A percentile compares a stretch with the other conserved stretches of the same genome.
phyloP scores from a whole-genome alignment of 495 filamentous ascomycete species.

The Penicillium taxi region DNA sequence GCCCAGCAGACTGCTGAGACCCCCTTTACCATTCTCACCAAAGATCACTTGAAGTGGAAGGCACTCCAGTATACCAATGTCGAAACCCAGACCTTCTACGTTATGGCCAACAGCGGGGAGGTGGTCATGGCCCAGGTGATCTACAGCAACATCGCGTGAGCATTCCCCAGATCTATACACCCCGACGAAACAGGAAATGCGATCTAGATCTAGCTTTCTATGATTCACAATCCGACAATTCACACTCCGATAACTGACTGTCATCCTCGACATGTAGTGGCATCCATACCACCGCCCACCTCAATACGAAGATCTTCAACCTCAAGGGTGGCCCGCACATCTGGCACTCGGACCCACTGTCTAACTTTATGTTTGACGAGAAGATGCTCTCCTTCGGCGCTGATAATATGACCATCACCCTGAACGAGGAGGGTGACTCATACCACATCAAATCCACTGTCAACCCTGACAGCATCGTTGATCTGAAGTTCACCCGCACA shows the following conservation, averaged over 20 bases:
- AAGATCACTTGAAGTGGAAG: conserved; percentile 74
- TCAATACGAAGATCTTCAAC: conserved; percentile 86
- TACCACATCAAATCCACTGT: conserved; percentile 81
- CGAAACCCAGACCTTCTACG: conserved; percentile 95
- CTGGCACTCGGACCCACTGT: conserved; percentile 72
- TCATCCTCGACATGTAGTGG: conserved; percentile 47
- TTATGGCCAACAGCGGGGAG: conserved; percentile 69
- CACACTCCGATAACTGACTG: not conserved
- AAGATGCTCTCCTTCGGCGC: conserved; percentile 75
- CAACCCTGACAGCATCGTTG: conserved; percentile 68
- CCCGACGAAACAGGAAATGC: no score
- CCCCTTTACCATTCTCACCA: conserved; percentile 71
- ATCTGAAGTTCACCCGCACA: conserved; percentile 66
- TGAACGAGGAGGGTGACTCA: conserved; percentile 72
- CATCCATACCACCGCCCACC: conserved; percentile 81
- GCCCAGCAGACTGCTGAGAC: conserved; percentile 68
- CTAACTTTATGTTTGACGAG: conserved; percentile 74
- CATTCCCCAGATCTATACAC: conserved; percentile 6
- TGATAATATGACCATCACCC: conserved; percentile 68
- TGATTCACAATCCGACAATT: not conserved
- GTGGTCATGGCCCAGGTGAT: conserved; percentile 82
- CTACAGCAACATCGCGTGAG: conserved; percentile 96
- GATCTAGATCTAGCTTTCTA: not conserved
- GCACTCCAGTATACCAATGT: conserved; percentile 77
- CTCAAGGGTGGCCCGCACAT: conserved; percentile 56